Evolutionary conservation across 176 grass and related monocot species (phyloP), one percentile per base, ranked within the genome.

Genomic region (Musa beccarii): DNA sequence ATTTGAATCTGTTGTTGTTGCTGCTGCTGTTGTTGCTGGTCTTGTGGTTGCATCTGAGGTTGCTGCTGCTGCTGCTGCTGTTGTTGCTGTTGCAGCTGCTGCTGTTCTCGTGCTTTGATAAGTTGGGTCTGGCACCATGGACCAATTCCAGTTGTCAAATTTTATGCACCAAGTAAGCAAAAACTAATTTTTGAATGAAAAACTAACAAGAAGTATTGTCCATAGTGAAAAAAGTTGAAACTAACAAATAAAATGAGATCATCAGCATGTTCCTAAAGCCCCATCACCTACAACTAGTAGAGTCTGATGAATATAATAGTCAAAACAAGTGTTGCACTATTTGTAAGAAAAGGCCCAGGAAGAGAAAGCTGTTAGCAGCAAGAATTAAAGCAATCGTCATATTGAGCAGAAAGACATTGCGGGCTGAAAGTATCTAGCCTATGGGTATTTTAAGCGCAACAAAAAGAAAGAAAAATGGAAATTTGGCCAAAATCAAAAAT

Each of bases 101-200:
- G 92, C 54, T 93, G 94, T 61, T 98, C 94, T 77, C 90, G 86
- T 23, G 90, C 88, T 87, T 93, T 98, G 69, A 91, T 86, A 51
- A 91, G 88, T 73, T 98, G 94, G 70, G 94, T 98, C 94, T 98
- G 84, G 9, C 71, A 84, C 11, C 76, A 72, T 22, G 22, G 74
- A 63, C 1, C 64, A 83, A 54, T 26, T 81, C 13, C 55, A 70
- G 77, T 75, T 80, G 29, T 9, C 10, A 72, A 28, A 28, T 20
- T 16, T 17, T 62, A 16, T 34, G n/a, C 14, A 14, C 3, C 23
- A 73, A 19, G 21, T 9, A 14, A 8, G 24, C 13, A 76, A 17
- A 76, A 25, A 61, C 43, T 51, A 59, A 66, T 50, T 66, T 26
- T 66, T 66, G 9, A 9, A 26, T 26, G 22, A 26, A 66, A 26